Base-by-base conservation (phyloP, 352 stramenopile genomes). In the Globisporangium recalcitrans region DNA sequence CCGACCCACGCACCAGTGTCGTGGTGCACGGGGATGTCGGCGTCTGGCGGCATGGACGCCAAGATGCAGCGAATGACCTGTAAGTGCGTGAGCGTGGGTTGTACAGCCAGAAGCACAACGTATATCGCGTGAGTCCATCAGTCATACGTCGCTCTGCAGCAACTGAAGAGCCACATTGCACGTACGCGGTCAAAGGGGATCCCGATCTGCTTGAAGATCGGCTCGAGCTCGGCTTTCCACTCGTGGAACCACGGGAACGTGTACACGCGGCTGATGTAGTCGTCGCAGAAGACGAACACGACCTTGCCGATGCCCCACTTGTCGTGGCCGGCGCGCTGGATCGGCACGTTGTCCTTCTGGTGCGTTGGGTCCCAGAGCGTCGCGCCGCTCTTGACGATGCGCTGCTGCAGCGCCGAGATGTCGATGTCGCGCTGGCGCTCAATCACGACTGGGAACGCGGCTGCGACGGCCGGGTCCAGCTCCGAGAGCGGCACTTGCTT, bases 301-400 rank as follows among this genome's bases (percentile, higher is more conserved):
- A 98, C 96, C 72, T 99, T 99, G 71, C 91, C 89, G 63, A 99
- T 98, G 57, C 97, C 97, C 96, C 97, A 99, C 44, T 77, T 83
- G 82, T 99, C 97, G 75, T 99, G 97, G 26, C 91, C 95, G 14
- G 97, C 90, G 52, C 97, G 88, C 27, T 84, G 89, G 22, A 99
- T 87, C 7, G 78, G 77, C 34, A 99, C 95, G 60, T 98, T 98
- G 64, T 87, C 74, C 52, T 69, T 85, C 63, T 93, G 85, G 47
- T 78, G 73, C 29, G 56, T 62, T 5, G 84, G 82, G 59, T 91
- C 74, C 87, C 86, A 95, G 19, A 95, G 71, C 44, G 64, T 51
- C 13, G 65, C 67, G 14, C 82, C 78, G 5, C 60, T 71, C 9
- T 62, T 69, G 27, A 71, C 56, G 40, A 93, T 87, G 44, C 82